These are phyloP conservation scores for Monilinia vaccinii-corymbosi DNA, from an alignment of 2,329 filamentous ascomycete genomes.

Conservation along the genomic window DNA sequence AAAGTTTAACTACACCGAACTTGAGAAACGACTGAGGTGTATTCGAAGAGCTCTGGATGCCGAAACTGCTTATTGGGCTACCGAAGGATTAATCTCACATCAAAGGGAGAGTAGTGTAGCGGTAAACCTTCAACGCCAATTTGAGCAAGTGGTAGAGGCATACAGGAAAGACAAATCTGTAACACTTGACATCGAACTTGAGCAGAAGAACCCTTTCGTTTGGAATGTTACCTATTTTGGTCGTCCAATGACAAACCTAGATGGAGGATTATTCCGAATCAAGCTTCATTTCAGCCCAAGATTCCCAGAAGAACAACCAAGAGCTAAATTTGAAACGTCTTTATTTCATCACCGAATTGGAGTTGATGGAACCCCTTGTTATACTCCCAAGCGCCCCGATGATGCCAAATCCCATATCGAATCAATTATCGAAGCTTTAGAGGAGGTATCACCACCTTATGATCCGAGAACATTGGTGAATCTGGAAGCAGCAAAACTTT, in stretches of 20 bases:
- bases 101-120: conserved; percentile 65
- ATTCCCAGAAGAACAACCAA: conserved; percentile 83
- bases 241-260: conserved; percentile 82
- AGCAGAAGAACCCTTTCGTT: conserved; percentile 77
- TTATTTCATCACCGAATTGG: conserved; percentile 87
- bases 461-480: conserved; percentile 85
- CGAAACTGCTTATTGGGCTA: conserved; percentile 64
- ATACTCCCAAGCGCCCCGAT: conserved; percentile 61
- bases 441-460: conserved; percentile 80
- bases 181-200: conserved; percentile 67
- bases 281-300: conserved; percentile 70
- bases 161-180: conserved; percentile 62
- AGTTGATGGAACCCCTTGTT: conserved; percentile 72
- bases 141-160: conserved; percentile 67
- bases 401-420: conserved; percentile 79
- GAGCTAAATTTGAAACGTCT: conserved; percentile 68
- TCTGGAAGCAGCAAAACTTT: conserved; percentile 74
- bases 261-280: conserved; percentile 82
- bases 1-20: conserved; percentile 67
- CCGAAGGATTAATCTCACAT: conserved; percentile 54
- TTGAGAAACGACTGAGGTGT: conserved; percentile 58
- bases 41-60: conserved; percentile 63
- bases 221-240: conserved; percentile 89
- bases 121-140: conserved; percentile 74
- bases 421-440: conserved; percentile 70